These are phyloP conservation scores for Aquilaria yunnanensis DNA, from an alignment of 345 rosid species.

Conservation along the genomic window DNA sequence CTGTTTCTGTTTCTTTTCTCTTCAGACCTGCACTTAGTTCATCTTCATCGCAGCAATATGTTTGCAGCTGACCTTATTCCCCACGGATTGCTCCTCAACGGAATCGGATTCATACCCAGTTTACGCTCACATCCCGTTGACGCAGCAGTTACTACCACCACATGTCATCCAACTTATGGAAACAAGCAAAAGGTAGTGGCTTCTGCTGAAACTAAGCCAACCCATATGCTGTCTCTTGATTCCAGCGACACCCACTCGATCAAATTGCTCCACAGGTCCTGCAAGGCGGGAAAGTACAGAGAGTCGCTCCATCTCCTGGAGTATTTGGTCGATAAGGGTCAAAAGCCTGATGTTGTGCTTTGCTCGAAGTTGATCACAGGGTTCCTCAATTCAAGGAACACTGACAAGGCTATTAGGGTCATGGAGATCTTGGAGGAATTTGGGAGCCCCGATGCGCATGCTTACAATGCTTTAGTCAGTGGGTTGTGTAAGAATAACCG, in stretches of 20 bases:
- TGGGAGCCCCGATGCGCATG: conserved; percentile 70
- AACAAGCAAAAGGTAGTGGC: conserved; percentile 12
- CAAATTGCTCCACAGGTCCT: conserved; percentile 51
- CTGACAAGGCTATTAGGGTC: conserved; percentile 57
- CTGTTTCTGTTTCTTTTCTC: too few relatives aligned
- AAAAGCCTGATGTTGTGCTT: conserved; percentile 56
- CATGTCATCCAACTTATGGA: conserved; percentile 7
- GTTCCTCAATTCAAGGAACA: conserved; percentile 44
- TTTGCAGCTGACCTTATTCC: conserved; percentile 31
- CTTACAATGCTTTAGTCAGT: conserved; percentile 77
- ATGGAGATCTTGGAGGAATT: conserved; percentile 68
- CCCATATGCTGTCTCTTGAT: conserved; percentile 36
- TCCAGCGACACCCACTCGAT: conserved; percentile 10
- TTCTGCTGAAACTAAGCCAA: conserved; percentile 34
- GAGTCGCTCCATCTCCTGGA: conserved; percentile 76
- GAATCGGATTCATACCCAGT: conserved; percentile 22
- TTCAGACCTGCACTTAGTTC: too few relatives aligned
- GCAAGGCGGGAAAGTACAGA: conserved; percentile 46
- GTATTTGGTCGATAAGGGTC: conserved; percentile 50
- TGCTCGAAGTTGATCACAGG: conserved; percentile 86
- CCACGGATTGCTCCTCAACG: conserved; percentile 16
- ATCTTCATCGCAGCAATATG: neutral
- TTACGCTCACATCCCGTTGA: conserved; percentile 20
- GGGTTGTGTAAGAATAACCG: conserved; percentile 74
- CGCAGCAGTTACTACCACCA: conserved; percentile 15